phyloP scores from a whole-genome alignment of 1,139 yeast genomes.

The Saccharomycopsis hybrid region DNA sequence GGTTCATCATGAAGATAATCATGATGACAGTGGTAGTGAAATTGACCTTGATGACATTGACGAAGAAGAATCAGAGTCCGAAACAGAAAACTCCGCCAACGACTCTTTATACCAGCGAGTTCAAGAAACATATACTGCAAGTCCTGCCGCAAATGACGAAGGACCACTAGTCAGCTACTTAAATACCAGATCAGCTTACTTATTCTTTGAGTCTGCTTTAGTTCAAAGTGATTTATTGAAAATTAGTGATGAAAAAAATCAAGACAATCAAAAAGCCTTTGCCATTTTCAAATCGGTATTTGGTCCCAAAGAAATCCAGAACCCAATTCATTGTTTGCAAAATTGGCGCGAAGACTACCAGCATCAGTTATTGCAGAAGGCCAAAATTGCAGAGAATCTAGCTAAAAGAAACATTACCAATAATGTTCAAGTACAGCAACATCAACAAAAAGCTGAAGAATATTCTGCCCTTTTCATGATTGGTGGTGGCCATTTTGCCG shows the following conservation, averaged over 20 bases:
- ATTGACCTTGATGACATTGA: constrained; percentile 26
- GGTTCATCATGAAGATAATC: constrained; percentile 3
- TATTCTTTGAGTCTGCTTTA: constrained; percentile 12
- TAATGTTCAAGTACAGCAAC: no score
- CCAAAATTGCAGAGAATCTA: neutral
- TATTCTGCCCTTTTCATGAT: constrained; percentile 82
- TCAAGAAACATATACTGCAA: neutral
- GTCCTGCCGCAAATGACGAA: constrained; percentile 27
- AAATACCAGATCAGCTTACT: constrained; percentile 16
- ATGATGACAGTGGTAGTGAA: constrained; percentile 23
- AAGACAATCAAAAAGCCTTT: constrained; percentile 40
- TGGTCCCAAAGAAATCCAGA: constrained; percentile 31
- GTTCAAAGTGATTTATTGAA: neutral
- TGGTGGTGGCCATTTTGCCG: constrained; percentile 98
- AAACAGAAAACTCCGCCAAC: neutral
- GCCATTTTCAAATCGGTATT: constrained; percentile 71
- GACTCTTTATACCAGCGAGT: neutral
- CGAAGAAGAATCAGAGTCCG: constrained; percentile 12
- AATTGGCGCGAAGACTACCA: constrained; percentile 25
- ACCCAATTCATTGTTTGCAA: constrained; percentile 40
- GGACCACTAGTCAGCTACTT: constrained; percentile 24
- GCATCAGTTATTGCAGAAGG: constrained; percentile 14
- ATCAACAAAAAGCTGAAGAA: constrained; percentile 18
- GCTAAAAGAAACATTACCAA: neutral
- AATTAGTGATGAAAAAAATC: constrained; percentile 18